These are phyloP conservation scores for Colletotrichum acutatum DNA, from an alignment of 2,329 filamentous ascomycete species.

Conservation along the genomic window DNA sequence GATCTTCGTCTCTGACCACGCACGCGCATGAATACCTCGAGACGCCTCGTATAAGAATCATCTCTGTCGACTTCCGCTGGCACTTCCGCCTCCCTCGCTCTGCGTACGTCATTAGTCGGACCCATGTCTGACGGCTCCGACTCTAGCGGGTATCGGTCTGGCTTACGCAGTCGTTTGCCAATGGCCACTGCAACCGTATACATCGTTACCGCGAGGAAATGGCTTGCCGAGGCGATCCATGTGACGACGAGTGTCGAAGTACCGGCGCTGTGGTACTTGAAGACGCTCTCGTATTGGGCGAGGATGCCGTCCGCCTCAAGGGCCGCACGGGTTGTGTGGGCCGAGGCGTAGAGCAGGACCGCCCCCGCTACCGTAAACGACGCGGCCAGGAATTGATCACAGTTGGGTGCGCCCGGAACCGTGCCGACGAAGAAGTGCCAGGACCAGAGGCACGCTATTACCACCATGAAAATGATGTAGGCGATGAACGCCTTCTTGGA, in stretches of 20 bases:
- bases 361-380: constrained; percentile 10
- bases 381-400: background rate
- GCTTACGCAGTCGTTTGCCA: constrained; percentile 7
- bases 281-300: background rate
- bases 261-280: constrained; percentile 12
- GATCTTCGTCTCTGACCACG: too few species aligned
- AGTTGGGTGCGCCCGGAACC: background rate
- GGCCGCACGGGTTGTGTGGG: background rate
- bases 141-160: constrained; percentile 16
- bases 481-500: background rate
- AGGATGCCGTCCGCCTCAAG: background rate
- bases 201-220: background rate
- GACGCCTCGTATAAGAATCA: background rate
- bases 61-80: background rate
- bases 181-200: constrained; percentile 3
- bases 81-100: background rate
- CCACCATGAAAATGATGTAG: constrained; percentile 4
- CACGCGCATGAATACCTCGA: background rate
- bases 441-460: constrained; percentile 6
- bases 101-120: background rate
- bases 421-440: constrained; percentile 5
- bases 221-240: constrained; percentile 18
- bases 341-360: constrained; percentile 14
- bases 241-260: constrained; percentile 1
- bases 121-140: background rate